Percentiles rank a stretch among this genome's conserved stretches.
Conservation (phyloP, 305 asterid genomes). For the Plantago rigida region DNA sequence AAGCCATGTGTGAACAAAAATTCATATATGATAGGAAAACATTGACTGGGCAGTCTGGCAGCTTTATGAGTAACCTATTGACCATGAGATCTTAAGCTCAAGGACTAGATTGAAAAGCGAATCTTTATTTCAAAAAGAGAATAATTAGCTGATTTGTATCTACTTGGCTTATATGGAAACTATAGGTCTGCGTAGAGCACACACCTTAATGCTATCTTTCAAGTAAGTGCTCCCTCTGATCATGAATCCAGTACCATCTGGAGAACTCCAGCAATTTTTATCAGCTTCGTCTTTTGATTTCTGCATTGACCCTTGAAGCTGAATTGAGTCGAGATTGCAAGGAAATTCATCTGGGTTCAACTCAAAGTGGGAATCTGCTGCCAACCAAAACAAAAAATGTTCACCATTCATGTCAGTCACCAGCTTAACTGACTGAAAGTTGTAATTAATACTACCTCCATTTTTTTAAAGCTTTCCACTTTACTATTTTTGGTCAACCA, state of each 20-base stretch:
- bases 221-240: conserved; percentile 90
- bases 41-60: neutral
- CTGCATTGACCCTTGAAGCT: conserved; percentile 69
- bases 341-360: conserved; percentile 47
- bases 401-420: conserved; percentile 15
- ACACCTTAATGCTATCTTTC: conserved; percentile 76
- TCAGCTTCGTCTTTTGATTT: conserved; percentile 66
- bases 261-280: conserved; percentile 82
- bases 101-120: neutral
- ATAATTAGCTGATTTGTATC: neutral
- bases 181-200: neutral
- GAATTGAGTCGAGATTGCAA: conserved; percentile 43
- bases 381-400: conserved; percentile 33
- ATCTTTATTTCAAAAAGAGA: neutral
- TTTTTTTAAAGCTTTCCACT: too few species aligned
- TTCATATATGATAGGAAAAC: neutral
- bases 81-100: conserved; percentile 2
- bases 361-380: conserved; percentile 42
- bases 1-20: conserved; percentile 8
- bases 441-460: too few species aligned
- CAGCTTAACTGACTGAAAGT: conserved; percentile 17
- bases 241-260: conserved; percentile 89
- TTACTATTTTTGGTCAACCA: too few species aligned
- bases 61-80: neutral
- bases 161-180: too few species aligned